A percentile compares a stretch with the other conserved stretches of the same genome.
These are phyloP conservation scores for Boletus tylopilopsis DNA, from an alignment of 768 basidiomycete species.

Conservation along the genomic window DNA sequence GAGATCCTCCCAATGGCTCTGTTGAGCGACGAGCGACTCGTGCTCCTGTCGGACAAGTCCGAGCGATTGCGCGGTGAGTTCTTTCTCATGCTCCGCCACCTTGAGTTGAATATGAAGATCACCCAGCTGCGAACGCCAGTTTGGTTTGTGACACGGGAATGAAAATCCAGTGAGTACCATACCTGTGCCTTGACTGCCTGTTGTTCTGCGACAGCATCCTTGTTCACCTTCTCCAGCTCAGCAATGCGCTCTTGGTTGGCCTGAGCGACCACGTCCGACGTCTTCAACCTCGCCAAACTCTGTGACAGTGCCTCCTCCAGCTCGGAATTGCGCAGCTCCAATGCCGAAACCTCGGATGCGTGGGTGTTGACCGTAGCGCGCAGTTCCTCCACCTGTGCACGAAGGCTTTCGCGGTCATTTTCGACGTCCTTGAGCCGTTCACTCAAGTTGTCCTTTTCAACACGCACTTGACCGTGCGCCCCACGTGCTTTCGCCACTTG, in stretches of 20 bases:
- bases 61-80: slow-evolving; percentile 49
- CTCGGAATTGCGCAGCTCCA: slow-evolving; percentile 52
- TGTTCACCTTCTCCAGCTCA: slow-evolving; percentile 59
- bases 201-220: slow-evolving; percentile 54
- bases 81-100: slow-evolving; percentile 61
- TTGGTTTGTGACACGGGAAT: background rate
- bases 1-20: slow-evolving; percentile 77
- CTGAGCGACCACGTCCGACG: slow-evolving; percentile 66
- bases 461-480: slow-evolving; percentile 72
- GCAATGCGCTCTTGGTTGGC: slow-evolving; percentile 55
- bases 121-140: slow-evolving; percentile 44
- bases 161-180: slow-evolving; percentile 15
- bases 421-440: slow-evolving; percentile 62
- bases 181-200: slow-evolving; percentile 60
- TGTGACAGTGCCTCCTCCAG: slow-evolving; percentile 72
- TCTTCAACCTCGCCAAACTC: slow-evolving; percentile 66
- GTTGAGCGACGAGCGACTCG: slow-evolving; percentile 56
- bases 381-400: slow-evolving; percentile 51
- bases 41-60: slow-evolving; percentile 55
- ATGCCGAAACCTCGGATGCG: slow-evolving; percentile 41
- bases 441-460: slow-evolving; percentile 71
- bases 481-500: slow-evolving; percentile 75
- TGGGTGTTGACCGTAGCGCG: slow-evolving; percentile 43
- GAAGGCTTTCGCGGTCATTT: slow-evolving; percentile 60
- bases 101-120: slow-evolving; percentile 56